A percentile compares a stretch with the other conserved stretches of the same genome.
phyloP scores from a whole-genome alignment of 73 alveolate genomes.

The Tetrahymena thermophila region DNA sequence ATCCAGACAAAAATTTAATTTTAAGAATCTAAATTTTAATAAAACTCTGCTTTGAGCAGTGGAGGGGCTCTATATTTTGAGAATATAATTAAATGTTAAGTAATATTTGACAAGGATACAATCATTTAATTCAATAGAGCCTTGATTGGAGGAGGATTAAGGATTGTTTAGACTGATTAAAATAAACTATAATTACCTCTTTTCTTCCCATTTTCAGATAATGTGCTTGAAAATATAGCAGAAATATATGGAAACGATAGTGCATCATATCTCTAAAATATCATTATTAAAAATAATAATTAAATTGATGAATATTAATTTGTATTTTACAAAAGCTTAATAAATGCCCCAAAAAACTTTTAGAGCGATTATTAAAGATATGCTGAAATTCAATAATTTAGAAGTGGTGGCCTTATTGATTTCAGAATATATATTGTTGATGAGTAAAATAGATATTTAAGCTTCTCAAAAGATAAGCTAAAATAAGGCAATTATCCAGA shows the following conservation, averaged over 20 bases:
- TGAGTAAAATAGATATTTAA: too few relatives aligned
- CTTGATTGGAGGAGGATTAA: neutral
- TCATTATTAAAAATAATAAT: too few relatives aligned
- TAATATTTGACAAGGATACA: neutral
- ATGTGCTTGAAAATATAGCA: neutral
- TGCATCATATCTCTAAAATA: neutral
- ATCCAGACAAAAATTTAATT: too few relatives aligned
- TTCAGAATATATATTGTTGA: too few relatives aligned
- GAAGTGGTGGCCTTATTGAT: too few relatives aligned
- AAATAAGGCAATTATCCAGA: too few relatives aligned
- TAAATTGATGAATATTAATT: neutral
- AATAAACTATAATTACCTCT: neutral
- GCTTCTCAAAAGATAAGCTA: too few relatives aligned
- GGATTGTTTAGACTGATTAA: neutral
- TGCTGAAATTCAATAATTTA: too few relatives aligned
- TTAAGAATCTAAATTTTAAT: neutral
- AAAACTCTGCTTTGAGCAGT: neutral
- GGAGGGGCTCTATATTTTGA: neutral
- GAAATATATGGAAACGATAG: neutral
- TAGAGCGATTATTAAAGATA: too few relatives aligned
- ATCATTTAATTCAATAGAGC: neutral
- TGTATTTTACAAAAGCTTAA: too few relatives aligned
- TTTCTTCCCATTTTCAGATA: neutral
- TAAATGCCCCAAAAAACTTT: neutral
- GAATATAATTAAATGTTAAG: neutral